These are phyloP conservation scores for Cruciata laevipes DNA, from an alignment of 257 asterid genomes.

Conservation along the genomic window DNA sequence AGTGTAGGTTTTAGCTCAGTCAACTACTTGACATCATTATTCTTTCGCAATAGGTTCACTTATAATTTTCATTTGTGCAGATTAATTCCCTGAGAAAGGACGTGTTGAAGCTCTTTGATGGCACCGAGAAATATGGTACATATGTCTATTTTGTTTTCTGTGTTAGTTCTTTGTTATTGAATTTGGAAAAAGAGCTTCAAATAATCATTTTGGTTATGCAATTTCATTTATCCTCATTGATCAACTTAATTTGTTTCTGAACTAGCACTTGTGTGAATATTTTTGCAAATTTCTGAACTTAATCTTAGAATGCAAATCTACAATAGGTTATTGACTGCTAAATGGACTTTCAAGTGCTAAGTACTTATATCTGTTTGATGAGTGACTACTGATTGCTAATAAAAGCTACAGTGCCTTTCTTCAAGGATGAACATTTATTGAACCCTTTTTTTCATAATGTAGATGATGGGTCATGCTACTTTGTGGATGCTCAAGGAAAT, in stretches of 20 bases:
- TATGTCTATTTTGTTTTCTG: not conserved
- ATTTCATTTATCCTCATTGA: not conserved
- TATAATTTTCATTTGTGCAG: conserved; percentile 35
- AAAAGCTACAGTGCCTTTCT: not conserved
- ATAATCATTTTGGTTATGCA: not conserved
- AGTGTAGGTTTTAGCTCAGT: not conserved
- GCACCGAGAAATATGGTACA: conserved; percentile 74
- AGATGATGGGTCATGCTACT: conserved; percentile 92
- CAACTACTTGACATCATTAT: not conserved
- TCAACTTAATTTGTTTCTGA: not conserved
- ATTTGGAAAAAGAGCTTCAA: not conserved
- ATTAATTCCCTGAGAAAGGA: conserved; percentile 58
- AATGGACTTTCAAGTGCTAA: not conserved
- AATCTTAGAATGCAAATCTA: not conserved
- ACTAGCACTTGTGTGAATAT: too few relatives aligned
- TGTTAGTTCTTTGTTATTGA: not conserved
- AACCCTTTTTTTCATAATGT: conserved; percentile 10
- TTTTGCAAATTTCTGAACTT: not conserved
- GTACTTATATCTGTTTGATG: not conserved
- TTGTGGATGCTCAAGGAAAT: conserved; percentile 65
- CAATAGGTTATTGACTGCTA: not conserved
- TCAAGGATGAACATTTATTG: not conserved
- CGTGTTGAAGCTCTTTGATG: conserved; percentile 79
- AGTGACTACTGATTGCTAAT: not conserved
- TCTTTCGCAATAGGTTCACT: not conserved